Conservation (phyloP, 2,329 filamentous ascomycete genomes). For the Beauveria scarabaeidicola region DNA sequence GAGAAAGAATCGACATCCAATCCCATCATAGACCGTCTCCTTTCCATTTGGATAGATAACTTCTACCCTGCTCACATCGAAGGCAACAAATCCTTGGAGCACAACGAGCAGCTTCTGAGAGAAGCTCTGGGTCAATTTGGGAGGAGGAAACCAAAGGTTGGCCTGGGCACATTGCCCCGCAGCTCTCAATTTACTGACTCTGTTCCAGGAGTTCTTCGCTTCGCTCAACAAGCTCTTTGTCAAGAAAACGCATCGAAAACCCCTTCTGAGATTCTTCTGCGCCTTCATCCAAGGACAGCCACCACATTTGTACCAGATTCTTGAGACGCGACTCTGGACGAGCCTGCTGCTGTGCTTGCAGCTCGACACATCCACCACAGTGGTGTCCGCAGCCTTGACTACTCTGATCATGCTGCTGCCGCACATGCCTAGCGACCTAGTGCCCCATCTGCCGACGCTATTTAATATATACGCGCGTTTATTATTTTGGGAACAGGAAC, state of each 20-base stretch:
- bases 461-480: constrained; percentile 77
- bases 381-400: constrained; percentile 67
- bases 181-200: constrained; percentile 2
- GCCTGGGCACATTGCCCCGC: neutral
- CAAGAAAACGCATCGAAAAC: constrained; percentile 53
- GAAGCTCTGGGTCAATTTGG: constrained; percentile 52
- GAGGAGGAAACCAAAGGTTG: constrained; percentile 55
- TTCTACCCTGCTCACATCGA: constrained; percentile 28
- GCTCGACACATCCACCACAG: constrained; percentile 67
- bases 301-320: constrained; percentile 67
- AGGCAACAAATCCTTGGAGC: constrained; percentile 28
- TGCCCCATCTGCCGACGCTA: constrained; percentile 59
- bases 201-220: constrained; percentile 52
- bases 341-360: constrained; percentile 67
- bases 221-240: constrained; percentile 58
- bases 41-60: constrained; percentile 50
- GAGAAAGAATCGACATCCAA: constrained; percentile 34
- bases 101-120: constrained; percentile 42
- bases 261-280: constrained; percentile 57
- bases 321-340: constrained; percentile 63
- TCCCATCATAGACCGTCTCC: constrained; percentile 47
- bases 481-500: constrained; percentile 65
- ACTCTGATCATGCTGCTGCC: constrained; percentile 74
- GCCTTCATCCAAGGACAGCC: constrained; percentile 68
- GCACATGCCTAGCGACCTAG: constrained; percentile 66